Evolutionary conservation across 495 filamentous ascomycete species (phyloP), one percentile per base, ranked within the genome.

Genomic region (Hamigera avellanea): DNA sequence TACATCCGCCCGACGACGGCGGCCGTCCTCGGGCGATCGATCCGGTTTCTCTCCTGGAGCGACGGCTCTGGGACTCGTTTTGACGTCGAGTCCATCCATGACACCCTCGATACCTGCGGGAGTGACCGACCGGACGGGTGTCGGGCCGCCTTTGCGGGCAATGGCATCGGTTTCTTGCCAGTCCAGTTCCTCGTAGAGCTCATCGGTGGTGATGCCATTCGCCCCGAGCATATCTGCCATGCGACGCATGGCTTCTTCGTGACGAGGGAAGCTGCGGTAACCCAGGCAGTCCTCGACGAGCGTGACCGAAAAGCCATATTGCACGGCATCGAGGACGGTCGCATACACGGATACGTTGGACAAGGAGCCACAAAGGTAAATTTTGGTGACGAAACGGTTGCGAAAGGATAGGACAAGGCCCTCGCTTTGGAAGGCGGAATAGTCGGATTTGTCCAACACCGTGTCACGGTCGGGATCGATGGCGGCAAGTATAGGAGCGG

Each of bases 331-430:
- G 32, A 93, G 63, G 15, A 86, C 89, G 1, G 91, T 98, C 7
- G 91, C 91, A 49, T 87, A 91, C 19, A 96, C 77, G 15, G 86
- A 87, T 19, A 86, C 67, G 53, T 95, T 95, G 10, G 83, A 87
- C 25, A 89, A 63, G n/a, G 81, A 74, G 9, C 91, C 91, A 47
- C 86, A 94, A 4, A 98, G 70, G 50, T 83, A 95, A n/a, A 98
- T 57, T 48, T 95, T 81, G 1, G 86, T 95, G 29, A 95, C 73
- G 29, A 98, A 77, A 14, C 75, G 80, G 4, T 75, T 72, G 10
- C 86, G 78, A 32, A 94, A 64, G 6, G 72, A 69, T 26, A 79
- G 61, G 15, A 95, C 69, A 12, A 94, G 67, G 19, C 69, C 67
- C 0, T 80, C 80, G 12, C 76, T 76, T 42, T 75, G 76, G 48